Evolutionary conservation across 2,329 filamentous ascomycete genomes (phyloP).

Genomic region (Trichocomaceae sp.): DNA sequence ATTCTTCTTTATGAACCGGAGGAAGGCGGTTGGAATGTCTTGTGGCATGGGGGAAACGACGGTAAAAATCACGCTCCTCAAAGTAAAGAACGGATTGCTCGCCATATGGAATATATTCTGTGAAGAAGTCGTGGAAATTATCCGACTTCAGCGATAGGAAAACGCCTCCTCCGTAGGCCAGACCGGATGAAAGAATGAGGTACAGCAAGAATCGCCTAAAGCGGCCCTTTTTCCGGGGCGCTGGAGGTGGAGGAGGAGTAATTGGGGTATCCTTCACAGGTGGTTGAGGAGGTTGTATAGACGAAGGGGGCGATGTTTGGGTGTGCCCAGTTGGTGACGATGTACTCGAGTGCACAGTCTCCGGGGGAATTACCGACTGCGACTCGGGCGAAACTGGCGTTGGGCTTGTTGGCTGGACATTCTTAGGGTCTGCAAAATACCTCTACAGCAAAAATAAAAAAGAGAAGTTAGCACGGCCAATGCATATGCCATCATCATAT

Average conservation of each 20-base stretch:
- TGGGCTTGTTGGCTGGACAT: slow-evolving; percentile 30
- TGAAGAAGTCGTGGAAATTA: slow-evolving; percentile 99
- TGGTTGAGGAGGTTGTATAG: slow-evolving; percentile 22
- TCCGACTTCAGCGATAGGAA: slow-evolving; percentile 91
- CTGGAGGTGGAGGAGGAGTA: slow-evolving; percentile 37
- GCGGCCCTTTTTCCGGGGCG: slow-evolving; percentile 61
- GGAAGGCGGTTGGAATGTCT: slow-evolving; percentile 41
- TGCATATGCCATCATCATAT: slow-evolving; percentile 21
- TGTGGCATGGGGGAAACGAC: slow-evolving; percentile 62
- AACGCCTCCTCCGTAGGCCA: slow-evolving; percentile 80
- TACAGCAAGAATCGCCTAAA: slow-evolving; percentile 73
- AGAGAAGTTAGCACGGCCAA: slow-evolving; percentile 24
- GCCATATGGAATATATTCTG: slow-evolving; percentile 88
- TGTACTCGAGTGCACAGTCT: slow-evolving; percentile 43
- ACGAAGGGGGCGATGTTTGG: slow-evolving; percentile 32
- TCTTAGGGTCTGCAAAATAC: slow-evolving; percentile 47
- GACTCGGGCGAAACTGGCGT: slow-evolving; percentile 41
- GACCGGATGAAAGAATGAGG: slow-evolving; percentile 65
- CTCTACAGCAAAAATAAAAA: slow-evolving; percentile 30
- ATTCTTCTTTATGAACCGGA: slow-evolving; percentile 41
- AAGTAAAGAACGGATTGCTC: slow-evolving; percentile 93
- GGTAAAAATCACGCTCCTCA: slow-evolving; percentile 88
- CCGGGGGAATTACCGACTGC: slow-evolving; percentile 43
- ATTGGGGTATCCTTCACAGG: slow-evolving; percentile 20
- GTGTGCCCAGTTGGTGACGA: slow-evolving; percentile 32